A percentile compares a stretch with the other conserved stretches of the same genome.
phyloP scores from a whole-genome alignment of 768 basidiomycete species.

The Boletus vermiculosoides region DNA sequence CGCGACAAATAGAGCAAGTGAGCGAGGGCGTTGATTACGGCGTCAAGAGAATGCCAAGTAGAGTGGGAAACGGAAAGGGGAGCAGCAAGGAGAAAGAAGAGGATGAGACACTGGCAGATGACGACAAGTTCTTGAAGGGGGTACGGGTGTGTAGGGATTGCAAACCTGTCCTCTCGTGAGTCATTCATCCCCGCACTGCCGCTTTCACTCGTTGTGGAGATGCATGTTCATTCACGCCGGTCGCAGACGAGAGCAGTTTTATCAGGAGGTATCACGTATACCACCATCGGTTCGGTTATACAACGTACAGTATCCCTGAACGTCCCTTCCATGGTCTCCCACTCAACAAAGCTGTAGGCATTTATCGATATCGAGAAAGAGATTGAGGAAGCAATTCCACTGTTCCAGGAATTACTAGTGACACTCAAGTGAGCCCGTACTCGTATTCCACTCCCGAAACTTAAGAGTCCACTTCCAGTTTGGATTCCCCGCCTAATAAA shows the following conservation, averaged over 20 bases:
- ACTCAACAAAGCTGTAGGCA: constrained; percentile 39
- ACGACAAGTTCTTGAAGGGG: constrained; percentile 85
- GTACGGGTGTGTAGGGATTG: constrained; percentile 87
- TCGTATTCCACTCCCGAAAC: constrained; percentile 12
- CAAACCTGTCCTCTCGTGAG: constrained; percentile 75
- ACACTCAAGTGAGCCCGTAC: constrained; percentile 52
- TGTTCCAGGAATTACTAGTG: constrained; percentile 83
- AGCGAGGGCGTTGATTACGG: constrained; percentile 81
- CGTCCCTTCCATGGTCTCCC: neutral
- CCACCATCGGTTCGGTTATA: constrained; percentile 71
- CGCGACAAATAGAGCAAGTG: constrained; percentile 80
- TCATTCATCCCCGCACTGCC: constrained; percentile 21
- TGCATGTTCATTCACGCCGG: neutral
- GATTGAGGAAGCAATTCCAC: constrained; percentile 83
- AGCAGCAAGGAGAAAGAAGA: constrained; percentile 36
- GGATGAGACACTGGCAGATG: constrained; percentile 47
- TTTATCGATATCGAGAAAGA: constrained; percentile 80
- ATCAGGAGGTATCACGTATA: constrained; percentile 55
- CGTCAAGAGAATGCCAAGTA: constrained; percentile 50
- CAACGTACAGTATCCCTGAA: constrained; percentile 44
- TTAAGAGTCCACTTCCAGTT: constrained; percentile 17
- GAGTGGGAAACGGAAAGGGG: constrained; percentile 1
- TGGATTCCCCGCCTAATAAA: constrained; percentile 55
- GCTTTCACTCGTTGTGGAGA: neutral
- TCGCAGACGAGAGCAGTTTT: constrained; percentile 74